Conservation (phyloP, 768 basidiomycete genomes). For the Rhizopogon rudus region DNA sequence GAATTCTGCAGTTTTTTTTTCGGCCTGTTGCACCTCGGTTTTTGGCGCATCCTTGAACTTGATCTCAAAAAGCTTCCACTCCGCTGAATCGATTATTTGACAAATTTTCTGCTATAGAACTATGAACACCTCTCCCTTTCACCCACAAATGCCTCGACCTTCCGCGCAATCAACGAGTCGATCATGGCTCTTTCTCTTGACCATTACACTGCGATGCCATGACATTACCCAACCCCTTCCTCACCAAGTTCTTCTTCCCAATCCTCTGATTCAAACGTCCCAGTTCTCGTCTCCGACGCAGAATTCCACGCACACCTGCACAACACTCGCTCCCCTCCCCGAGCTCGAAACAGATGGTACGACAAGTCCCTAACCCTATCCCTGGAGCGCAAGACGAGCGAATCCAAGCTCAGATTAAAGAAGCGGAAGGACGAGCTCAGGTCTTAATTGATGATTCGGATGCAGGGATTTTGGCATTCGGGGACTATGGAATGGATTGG, state of each 20-base stretch:
- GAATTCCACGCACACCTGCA: constrained; percentile 72
- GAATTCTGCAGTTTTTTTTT: background rate
- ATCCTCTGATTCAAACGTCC: constrained; percentile 7
- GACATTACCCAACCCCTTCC: constrained; percentile 4
- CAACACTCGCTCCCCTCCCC: constrained; percentile 61
- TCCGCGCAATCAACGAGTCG: constrained; percentile 65
- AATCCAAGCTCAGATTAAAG: constrained; percentile 49
- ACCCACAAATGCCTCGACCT: constrained; percentile 51
- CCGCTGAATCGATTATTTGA: background rate
- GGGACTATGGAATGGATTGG: constrained; percentile 82
- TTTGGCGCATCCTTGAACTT: too few species aligned
- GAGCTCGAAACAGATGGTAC: constrained; percentile 78
- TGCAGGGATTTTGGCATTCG: constrained; percentile 76
- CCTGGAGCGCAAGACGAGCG: constrained; percentile 76
- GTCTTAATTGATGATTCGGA: constrained; percentile 74
- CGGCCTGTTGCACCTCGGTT: background rate
- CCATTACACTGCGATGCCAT: constrained; percentile 43
- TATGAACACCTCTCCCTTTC: constrained; percentile 63
- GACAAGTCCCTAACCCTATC: constrained; percentile 84
- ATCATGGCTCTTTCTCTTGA: constrained; percentile 83
- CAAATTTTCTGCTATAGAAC: constrained; percentile 43
- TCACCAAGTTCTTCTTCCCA: constrained; percentile 11
- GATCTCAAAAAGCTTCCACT: too few species aligned
- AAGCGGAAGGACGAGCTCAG: constrained; percentile 53
- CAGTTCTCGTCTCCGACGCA: constrained; percentile 14